phyloP scores from a whole-genome alignment of 2,329 filamentous ascomycete genomes.

The Colletotrichum sp. region DNA sequence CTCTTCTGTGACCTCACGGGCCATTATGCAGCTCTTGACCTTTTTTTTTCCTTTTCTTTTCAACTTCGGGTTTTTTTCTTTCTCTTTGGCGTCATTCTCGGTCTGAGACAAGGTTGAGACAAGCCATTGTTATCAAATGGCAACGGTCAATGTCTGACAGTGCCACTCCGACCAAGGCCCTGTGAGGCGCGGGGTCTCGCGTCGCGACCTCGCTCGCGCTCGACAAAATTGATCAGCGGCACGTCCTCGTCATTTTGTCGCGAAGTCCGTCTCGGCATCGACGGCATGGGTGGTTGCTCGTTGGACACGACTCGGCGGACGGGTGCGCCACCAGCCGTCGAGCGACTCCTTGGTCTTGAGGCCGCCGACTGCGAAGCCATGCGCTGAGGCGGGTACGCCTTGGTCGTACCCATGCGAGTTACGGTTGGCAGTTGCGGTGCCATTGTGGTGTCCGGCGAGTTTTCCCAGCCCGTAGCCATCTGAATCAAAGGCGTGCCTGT shows the following conservation, averaged over 20 bases:
- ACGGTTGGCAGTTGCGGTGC: slow-evolving; percentile 11
- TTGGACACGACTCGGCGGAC: slow-evolving; percentile 19
- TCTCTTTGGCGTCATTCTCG: background rate
- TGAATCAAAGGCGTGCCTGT: slow-evolving; percentile 51
- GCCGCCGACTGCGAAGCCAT: slow-evolving; percentile 18
- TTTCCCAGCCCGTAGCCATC: slow-evolving; percentile 38
- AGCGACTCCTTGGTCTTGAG: slow-evolving; percentile 12
- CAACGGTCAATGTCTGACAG: slow-evolving; percentile 10
- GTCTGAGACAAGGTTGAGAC: background rate
- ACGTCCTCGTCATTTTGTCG: slow-evolving; percentile 21
- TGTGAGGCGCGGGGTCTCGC: background rate
- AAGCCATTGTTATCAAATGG: background rate
- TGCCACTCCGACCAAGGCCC: slow-evolving; percentile 15
- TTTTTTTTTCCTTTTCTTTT: background rate
- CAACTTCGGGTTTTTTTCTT: background rate
- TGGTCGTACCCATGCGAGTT: slow-evolving; percentile 12
- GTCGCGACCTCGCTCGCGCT: slow-evolving; percentile 14
- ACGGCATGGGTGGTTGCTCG: slow-evolving; percentile 21
- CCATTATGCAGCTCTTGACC: background rate
- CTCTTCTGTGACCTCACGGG: background rate
- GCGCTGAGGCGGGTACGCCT: slow-evolving; percentile 18
- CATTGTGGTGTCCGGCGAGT: background rate
- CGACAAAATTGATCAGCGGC: slow-evolving; percentile 23
- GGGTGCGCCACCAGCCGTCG: slow-evolving; percentile 9
- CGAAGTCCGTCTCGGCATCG: slow-evolving; percentile 14